Base-by-base conservation (phyloP, 306 rosid genomes). In the Trifolium fragiferum region DNA sequence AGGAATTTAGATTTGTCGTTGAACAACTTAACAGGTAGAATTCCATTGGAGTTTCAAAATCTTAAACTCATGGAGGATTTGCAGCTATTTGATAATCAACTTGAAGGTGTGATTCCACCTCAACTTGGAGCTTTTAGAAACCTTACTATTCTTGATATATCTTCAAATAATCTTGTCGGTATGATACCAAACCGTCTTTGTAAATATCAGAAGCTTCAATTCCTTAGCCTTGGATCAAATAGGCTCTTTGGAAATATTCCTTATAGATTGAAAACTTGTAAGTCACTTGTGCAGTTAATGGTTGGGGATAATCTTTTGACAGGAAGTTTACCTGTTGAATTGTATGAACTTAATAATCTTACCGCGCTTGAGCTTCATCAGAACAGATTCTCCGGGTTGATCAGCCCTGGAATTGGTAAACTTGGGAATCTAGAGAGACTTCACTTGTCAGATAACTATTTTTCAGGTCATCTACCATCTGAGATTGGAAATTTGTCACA, bases 211-310 rank as follows among this genome's bases (percentile, higher is more conserved):
- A 76, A 74, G 69, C 73, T 90, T 70, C 84, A 78, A 67, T 90
- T 88, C 75, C 78, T 90, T 58, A 90, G 96, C 88, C 89, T 88
- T 14, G 96, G 96, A 23, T 88, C 91, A 19, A 90, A 90, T 83
- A 80, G 68, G 67, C 66, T 90, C 66, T 82, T 82, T n/a, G 93
- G 96, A 53, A 86, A 86, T 47, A 85, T 90, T 72, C 96, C 96
- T 30, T 44, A 66, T 74, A 86, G 88, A 75, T 77, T 90, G 8
- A 88, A 78, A 85, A 84, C 83, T 9, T 90, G 96, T 76, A 86
- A 81, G 83, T 85, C 93, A 51, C 88, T 90, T 23, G 80, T 80
- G 76, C 93, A 90, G 81, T 89, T 90, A 64, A 88, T 88, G 96
- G 73, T 90, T 13, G 96, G 96, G 72, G 84, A 81, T 57, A 88